Evolutionary conservation across 2,329 filamentous ascomycete genomes (phyloP).

Genomic region (Trichoderma arundinaceum): DNA sequence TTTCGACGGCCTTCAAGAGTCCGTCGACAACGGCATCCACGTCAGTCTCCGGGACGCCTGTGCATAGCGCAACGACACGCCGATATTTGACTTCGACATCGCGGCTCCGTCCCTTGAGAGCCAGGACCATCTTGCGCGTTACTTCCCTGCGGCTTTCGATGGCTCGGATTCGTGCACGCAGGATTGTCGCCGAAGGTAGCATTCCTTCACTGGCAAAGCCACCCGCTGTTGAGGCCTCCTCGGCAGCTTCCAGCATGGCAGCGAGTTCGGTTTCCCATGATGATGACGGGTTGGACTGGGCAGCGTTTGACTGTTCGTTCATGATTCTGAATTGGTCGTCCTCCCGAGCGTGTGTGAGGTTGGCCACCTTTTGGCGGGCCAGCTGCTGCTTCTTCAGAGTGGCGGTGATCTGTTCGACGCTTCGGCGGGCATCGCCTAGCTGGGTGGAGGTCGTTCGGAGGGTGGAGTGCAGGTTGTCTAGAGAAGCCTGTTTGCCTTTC

Average conservation of each 20-base stretch:
- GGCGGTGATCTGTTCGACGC: constrained; percentile 71
- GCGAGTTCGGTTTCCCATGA: constrained; percentile 62
- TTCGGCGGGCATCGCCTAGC: constrained; percentile 76
- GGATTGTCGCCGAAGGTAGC: constrained; percentile 63
- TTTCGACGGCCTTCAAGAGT: constrained; percentile 86
- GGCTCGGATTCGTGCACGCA: constrained; percentile 72
- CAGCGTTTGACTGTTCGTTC: constrained; percentile 50
- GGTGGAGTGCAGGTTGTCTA: constrained; percentile 80
- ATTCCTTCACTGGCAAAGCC: constrained; percentile 49
- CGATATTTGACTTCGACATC: constrained; percentile 89
- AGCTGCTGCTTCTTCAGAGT: constrained; percentile 69
- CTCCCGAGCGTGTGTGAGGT: constrained; percentile 75
- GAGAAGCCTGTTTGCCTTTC: constrained; percentile 79
- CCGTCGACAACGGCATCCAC: constrained; percentile 82
- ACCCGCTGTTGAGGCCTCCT: constrained; percentile 41
- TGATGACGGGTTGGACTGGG: constrained; percentile 52
- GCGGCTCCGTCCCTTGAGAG: constrained; percentile 77
- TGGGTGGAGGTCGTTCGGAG: constrained; percentile 81
- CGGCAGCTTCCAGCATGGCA: constrained; percentile 53
- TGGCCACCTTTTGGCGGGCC: constrained; percentile 73
- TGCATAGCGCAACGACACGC: constrained; percentile 86
- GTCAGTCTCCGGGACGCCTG: constrained; percentile 74
- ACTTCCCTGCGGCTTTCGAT: constrained; percentile 71
- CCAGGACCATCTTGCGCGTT: constrained; percentile 70
- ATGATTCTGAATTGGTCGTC: constrained; percentile 65